Evolutionary conservation across 768 basidiomycete genomes (phyloP).

Genomic region (Coprinellus micaceus): DNA sequence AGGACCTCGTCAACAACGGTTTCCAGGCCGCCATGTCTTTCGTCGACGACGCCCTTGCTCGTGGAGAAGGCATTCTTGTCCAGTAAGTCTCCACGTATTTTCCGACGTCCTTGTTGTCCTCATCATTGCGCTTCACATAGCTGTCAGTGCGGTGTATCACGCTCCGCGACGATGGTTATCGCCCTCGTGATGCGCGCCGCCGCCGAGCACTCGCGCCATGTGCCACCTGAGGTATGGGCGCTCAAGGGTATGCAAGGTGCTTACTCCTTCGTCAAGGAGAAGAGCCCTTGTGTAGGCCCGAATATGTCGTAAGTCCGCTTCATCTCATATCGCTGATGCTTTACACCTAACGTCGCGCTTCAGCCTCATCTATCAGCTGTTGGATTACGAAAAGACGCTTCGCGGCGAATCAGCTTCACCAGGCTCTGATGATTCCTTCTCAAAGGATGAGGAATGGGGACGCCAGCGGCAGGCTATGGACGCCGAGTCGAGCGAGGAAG

Average conservation of each 20-base stretch:
- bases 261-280: slow-evolving; percentile 85
- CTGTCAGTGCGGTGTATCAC: slow-evolving; percentile 91
- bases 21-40: slow-evolving; percentile 81
- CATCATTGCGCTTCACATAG: slow-evolving; percentile 35
- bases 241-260: slow-evolving; percentile 87
- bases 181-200: slow-evolving; percentile 95
- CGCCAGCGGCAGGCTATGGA: slow-evolving; percentile 62
- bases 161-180: slow-evolving; percentile 86
- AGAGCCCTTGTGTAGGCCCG: slow-evolving; percentile 83
- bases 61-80: slow-evolving; percentile 77
- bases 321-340: slow-evolving; percentile 11
- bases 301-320: slow-evolving; percentile 82
- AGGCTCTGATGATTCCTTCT: slow-evolving; percentile 53
- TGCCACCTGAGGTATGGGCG: slow-evolving; percentile 72
- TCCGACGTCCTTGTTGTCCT: slow-evolving; percentile 18
- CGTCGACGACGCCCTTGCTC: slow-evolving; percentile 69
- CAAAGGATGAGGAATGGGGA: slow-evolving; percentile 78
- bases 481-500: slow-evolving; percentile 39
- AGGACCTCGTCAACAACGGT: slow-evolving; percentile 75
- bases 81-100: slow-evolving; percentile 55
- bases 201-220: slow-evolving; percentile 56
- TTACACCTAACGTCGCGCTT: slow-evolving; percentile 20
- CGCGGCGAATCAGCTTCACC: slow-evolving; percentile 48
- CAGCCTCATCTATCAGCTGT: slow-evolving; percentile 89
- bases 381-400: slow-evolving; percentile 83